Percentiles rank a stretch among this genome's conserved stretches.
Conservation (phyloP, 2,329 filamentous ascomycete species). For the Cercospora sp. region DNA sequence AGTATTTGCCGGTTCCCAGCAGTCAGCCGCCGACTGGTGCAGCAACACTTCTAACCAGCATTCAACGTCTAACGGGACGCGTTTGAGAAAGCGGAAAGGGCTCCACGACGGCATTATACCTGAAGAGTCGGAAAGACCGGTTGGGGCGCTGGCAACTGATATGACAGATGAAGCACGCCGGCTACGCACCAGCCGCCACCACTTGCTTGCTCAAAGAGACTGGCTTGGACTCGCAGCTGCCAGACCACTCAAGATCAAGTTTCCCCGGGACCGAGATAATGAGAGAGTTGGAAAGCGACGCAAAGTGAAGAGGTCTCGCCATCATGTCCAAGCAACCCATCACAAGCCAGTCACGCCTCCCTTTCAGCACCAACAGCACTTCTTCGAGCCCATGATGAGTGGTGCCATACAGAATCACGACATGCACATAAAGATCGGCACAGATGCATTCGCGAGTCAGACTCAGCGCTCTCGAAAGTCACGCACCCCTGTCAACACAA, state of each 20-base stretch:
- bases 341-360: constrained; percentile 20
- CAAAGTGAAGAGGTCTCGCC: constrained; percentile 26
- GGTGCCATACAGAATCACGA: constrained; percentile 29
- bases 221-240: constrained; percentile 36
- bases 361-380: constrained; percentile 25
- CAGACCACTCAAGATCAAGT: constrained; percentile 32
- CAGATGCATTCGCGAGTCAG: constrained; percentile 36
- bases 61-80: not conserved
- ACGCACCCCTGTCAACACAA: constrained; percentile 23
- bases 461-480: constrained; percentile 26
- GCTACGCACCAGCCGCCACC: constrained; percentile 17
- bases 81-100: not conserved
- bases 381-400: constrained; percentile 29
- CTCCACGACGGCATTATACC: not conserved
- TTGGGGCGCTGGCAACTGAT: not conserved
- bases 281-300: constrained; percentile 35
- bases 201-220: constrained; percentile 34
- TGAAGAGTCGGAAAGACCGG: not conserved
- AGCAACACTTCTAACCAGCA: not conserved
- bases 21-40: not conserved
- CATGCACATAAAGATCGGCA: constrained; percentile 37
- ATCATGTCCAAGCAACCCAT: constrained; percentile 16
- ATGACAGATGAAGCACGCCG: not conserved
- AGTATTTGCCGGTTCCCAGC: not conserved
- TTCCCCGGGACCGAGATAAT: constrained; percentile 25